These are phyloP conservation scores for Verticillium zaregamsianum DNA, from an alignment of 2,329 filamentous ascomycete species.

Conservation along the genomic window DNA sequence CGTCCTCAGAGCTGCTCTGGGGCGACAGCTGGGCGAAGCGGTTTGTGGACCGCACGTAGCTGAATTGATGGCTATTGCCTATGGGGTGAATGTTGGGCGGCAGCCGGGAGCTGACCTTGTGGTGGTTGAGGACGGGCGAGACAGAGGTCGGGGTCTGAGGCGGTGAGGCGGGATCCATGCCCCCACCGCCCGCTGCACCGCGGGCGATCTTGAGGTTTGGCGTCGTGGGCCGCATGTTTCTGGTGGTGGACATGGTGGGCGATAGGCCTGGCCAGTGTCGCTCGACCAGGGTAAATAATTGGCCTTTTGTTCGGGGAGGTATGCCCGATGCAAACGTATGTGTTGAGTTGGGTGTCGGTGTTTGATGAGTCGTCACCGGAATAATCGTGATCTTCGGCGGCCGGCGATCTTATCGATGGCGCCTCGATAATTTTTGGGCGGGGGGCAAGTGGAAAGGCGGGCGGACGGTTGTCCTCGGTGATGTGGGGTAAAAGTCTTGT, in stretches of 20 bases:
- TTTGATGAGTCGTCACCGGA: not conserved
- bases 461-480: not conserved
- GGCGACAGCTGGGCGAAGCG: slow-evolving; percentile 22
- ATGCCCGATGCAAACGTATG: not conserved
- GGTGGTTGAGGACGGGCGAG: slow-evolving; percentile 27
- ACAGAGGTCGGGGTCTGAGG: slow-evolving; percentile 40
- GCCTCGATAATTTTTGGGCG: slow-evolving; percentile 4
- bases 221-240: slow-evolving; percentile 34
- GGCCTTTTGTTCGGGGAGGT: not conserved
- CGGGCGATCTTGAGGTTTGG: slow-evolving; percentile 33
- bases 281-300: not conserved
- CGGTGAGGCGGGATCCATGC: slow-evolving; percentile 38
- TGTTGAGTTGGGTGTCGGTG: not conserved
- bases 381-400: not conserved
- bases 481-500: slow-evolving; percentile 8
- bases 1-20: slow-evolving; percentile 26
- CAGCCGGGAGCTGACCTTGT: slow-evolving; percentile 21
- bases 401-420: slow-evolving; percentile 8
- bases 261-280: not conserved
- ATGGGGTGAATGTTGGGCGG: slow-evolving; percentile 36
- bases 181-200: not conserved
- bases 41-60: slow-evolving; percentile 22
- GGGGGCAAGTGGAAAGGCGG: not conserved
- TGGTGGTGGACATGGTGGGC: slow-evolving; percentile 20
- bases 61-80: slow-evolving; percentile 37